These are phyloP conservation scores for Colletotrichum acutatum DNA, from an alignment of 2,329 filamentous ascomycete species.

Conservation along the genomic window DNA sequence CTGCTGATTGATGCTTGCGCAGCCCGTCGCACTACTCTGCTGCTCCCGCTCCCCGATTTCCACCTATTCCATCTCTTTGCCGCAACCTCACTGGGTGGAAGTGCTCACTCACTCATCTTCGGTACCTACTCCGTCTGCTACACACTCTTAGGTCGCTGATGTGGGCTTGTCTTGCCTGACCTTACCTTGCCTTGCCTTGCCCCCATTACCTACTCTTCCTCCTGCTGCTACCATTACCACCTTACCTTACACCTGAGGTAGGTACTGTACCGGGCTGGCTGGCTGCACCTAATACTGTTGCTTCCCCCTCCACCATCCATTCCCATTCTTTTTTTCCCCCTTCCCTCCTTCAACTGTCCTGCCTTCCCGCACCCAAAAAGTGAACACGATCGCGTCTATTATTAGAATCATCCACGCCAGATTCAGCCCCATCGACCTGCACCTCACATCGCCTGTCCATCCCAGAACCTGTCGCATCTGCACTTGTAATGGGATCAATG, in stretches of 20 bases:
- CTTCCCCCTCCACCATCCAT: conserved; percentile 24
- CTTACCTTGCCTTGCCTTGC: conserved; percentile 3
- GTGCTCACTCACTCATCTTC: background rate
- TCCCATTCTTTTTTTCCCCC: conserved; percentile 25
- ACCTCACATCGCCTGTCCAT: conserved; percentile 46
- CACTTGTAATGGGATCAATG: conserved; percentile 37
- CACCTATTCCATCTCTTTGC: background rate
- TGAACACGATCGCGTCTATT: conserved; percentile 61
- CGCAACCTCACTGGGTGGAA: background rate
- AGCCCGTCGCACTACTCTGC: conserved; percentile 3
- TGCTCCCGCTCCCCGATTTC: background rate
- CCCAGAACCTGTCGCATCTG: conserved; percentile 37
- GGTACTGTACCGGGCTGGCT: background rate
- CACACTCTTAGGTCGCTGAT: background rate
- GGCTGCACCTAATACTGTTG: conserved; percentile 21
- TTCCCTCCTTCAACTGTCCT: conserved; percentile 39
- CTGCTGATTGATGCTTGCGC: background rate
- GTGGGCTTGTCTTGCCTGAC: background rate
- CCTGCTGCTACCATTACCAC: background rate
- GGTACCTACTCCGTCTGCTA: background rate
- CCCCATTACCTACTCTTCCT: too few species aligned
- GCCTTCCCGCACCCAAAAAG: conserved; percentile 40
- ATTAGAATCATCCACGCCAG: conserved; percentile 63
- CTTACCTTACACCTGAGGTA: background rate
- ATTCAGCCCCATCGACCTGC: conserved; percentile 60